A percentile compares a stretch with the other conserved stretches of the same genome.
Conservation (phyloP, 2,329 filamentous ascomycete species). For the Neofusicoccum ribis region DNA sequence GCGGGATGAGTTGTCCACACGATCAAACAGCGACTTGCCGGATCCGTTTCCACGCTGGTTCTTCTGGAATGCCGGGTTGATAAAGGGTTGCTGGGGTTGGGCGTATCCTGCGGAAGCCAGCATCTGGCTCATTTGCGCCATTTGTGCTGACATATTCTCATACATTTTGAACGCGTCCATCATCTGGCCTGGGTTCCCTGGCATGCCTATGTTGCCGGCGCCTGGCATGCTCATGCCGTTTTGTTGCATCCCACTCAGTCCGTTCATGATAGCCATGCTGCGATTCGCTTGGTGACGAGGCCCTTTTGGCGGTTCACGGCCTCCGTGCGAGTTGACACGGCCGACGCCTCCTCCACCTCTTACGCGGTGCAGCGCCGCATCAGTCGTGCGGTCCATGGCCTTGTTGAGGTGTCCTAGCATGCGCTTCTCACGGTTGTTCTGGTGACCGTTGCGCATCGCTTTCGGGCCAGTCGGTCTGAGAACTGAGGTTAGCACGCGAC, state of each 20-base stretch:
- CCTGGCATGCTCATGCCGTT: slow-evolving; percentile 40
- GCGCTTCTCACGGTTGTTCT: slow-evolving; percentile 66
- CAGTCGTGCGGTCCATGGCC: slow-evolving; percentile 74
- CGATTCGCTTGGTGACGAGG: slow-evolving; percentile 54
- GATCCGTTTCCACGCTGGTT: slow-evolving; percentile 26
- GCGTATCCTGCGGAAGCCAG: slow-evolving; percentile 83
- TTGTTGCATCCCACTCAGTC: slow-evolving; percentile 50
- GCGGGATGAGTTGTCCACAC: slow-evolving; percentile 53
- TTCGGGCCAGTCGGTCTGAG: slow-evolving; percentile 87
- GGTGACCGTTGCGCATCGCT: slow-evolving; percentile 79
- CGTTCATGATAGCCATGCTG: slow-evolving; percentile 30
- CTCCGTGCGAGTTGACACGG: slow-evolving; percentile 74
- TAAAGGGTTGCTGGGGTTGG: slow-evolving; percentile 48
- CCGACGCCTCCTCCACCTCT: slow-evolving; percentile 70
- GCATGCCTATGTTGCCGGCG: slow-evolving; percentile 6
- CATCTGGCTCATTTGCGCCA: slow-evolving; percentile 70
- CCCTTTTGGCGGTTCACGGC: slow-evolving; percentile 69
- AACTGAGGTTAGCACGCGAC: background rate
- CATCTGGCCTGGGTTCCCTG: slow-evolving; percentile 14
- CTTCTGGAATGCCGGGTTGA: slow-evolving; percentile 53
- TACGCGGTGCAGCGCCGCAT: slow-evolving; percentile 78
- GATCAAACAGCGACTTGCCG: slow-evolving; percentile 69
- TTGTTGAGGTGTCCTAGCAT: slow-evolving; percentile 84
- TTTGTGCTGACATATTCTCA: slow-evolving; percentile 46
- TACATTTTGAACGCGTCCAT: slow-evolving; percentile 21